Conservation (phyloP, 306 rosid species). For the Arachis hypogaea region DNA sequence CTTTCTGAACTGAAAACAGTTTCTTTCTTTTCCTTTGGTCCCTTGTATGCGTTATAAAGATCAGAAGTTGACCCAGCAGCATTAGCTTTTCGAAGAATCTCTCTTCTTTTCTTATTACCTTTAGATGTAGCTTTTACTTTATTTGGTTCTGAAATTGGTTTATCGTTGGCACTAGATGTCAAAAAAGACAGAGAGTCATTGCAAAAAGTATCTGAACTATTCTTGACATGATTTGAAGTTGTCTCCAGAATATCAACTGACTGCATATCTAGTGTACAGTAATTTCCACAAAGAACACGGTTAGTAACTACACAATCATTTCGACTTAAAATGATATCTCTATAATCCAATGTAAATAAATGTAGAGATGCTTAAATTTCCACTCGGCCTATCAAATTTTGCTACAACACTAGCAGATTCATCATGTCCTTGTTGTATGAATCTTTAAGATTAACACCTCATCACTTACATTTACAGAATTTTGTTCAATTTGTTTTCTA, state of each 20-base stretch:
- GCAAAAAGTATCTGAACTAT: conserved; percentile 46
- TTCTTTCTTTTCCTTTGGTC: conserved; percentile 82
- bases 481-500: background rate
- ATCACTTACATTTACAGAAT: no score
- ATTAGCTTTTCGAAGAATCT: conserved; percentile 76
- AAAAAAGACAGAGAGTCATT: conserved; percentile 41
- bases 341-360: conserved; percentile 35
- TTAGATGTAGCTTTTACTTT: conserved; percentile 50
- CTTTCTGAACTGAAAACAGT: conserved; percentile 42
- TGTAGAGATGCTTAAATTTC: conserved; percentile 27
- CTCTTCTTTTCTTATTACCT: conserved; percentile 62
- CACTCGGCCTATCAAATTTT: conserved; percentile 40
- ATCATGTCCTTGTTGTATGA: conserved; percentile 41
- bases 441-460: conserved; percentile 36
- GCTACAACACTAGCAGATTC: conserved; percentile 45
- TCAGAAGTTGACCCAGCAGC: conserved; percentile 88
- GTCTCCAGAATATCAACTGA: conserved; percentile 44
- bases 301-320: conserved; percentile 40
- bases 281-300: conserved; percentile 38
- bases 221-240: conserved; percentile 44
- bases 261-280: conserved; percentile 47
- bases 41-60: conserved; percentile 89
- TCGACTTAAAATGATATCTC: conserved; percentile 41
- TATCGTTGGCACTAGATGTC: conserved; percentile 51
- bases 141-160: conserved; percentile 52